Base-by-base conservation (phyloP, 140 eudicot genomes). In the Senecio squalidus region DNA sequence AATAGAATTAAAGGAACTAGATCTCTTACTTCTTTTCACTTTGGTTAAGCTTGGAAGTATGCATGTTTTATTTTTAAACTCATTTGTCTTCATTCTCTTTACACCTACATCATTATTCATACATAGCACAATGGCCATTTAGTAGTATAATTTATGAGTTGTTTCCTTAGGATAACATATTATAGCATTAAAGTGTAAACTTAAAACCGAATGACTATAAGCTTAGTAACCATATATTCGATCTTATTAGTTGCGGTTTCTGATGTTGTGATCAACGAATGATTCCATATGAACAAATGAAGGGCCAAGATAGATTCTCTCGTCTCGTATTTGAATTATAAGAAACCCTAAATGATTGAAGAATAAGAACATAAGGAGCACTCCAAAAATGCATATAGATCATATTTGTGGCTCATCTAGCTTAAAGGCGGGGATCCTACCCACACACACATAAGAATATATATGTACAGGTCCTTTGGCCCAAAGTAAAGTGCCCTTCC, bases 301-400 rank as follows among this genome's bases (percentile, higher is more conserved):
- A 60, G 5, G 62, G 40, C 7, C 47, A 50, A 39, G 9, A 41
- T 53, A 53, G 50, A 61, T 62, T 62, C 65, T 28, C 45, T 33
- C 5, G 16, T 62, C 53, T 24, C 52, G 54, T 28, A 62, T 30
- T 9, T 48, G 62, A 65, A 38, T 34, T 57, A 17, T 43, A 50
- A 33, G 14, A 52, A 53, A 44, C 51, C 31, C 27, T 60, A 70
- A 71, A 77, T 74, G 82, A 74, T 78, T 74, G 78, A 79, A 62
- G 90, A 82, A 85, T 81, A 84, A 79, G 77, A 76, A 72, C 83
- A 68, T 62, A 17, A 48, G 47, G 62, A 44, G 29, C 21, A 26
- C 64, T 31, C 71, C 24, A 29, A 17, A 58, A 48, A 54, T 59
- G 18, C 66, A 31, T 36, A 36, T 16, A 4, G 9, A 71, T 52